phyloP scores from a whole-genome alignment of 2,329 filamentous ascomycete species.

The Nectriaceae sp. region DNA sequence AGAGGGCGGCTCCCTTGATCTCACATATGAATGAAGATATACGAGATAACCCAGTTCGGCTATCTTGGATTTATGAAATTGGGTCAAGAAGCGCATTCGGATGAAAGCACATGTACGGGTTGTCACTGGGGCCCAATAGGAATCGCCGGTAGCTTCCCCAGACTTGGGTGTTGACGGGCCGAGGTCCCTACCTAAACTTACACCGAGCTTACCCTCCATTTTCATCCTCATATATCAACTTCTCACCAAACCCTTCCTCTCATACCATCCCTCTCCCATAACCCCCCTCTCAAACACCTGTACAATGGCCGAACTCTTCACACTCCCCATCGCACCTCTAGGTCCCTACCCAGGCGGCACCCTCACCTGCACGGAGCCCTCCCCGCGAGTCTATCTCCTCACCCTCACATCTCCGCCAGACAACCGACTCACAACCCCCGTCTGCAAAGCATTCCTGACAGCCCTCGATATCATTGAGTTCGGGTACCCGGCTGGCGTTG shows the following conservation, averaged over 20 bases:
- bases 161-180: no score
- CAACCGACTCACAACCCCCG: slow-evolving; percentile 71
- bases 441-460: slow-evolving; percentile 67
- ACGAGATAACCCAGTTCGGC: no score
- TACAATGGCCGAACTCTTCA: slow-evolving; percentile 34
- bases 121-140: no score
- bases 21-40: no score
- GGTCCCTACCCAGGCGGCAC: slow-evolving; percentile 52
- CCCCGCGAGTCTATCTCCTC: slow-evolving; percentile 67
- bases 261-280: neutral
- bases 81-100: no score
- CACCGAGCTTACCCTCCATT: no score
- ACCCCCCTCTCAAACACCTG: neutral
- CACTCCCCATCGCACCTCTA: slow-evolving; percentile 55
- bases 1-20: no score
- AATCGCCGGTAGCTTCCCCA: no score
- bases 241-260: neutral
- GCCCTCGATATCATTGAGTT: slow-evolving; percentile 77
- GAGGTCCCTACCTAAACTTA: no score
- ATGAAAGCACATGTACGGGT: no score
- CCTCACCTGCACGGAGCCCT: slow-evolving; percentile 64
- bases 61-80: no score
- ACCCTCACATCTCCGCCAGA: slow-evolving; percentile 72
- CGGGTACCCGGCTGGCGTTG: slow-evolving; percentile 66
- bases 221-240: neutral